Evolutionary conservation across 768 basidiomycete genomes (phyloP), one percentile per base, ranked within the genome.

Genomic region (Tricholoma hemisulphureum): DNA sequence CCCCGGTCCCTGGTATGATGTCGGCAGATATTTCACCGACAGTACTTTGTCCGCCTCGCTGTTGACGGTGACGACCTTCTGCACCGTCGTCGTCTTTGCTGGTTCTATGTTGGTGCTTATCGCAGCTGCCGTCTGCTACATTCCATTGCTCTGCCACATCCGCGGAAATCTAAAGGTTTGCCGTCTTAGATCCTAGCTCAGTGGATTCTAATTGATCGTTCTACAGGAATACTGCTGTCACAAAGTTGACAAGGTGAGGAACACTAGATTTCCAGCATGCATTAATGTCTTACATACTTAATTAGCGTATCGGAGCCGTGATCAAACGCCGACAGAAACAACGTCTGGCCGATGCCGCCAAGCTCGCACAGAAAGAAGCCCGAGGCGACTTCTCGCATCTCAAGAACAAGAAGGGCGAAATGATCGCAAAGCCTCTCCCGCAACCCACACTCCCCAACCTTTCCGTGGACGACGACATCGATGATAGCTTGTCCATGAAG

Each of bases 391-490:
- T 76, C 73, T 90, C 90, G 45, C 93, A 95, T 69, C 80, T 96
- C 62, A 95, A 91, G 80, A 93, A 93, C 77, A 92, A 91, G 80
- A 94, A 91, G 70, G 95, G 93, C 56, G 87, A 92, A 68, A 74
- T 89, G 66, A 80, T 91, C 55, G 84, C 79, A n/a, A 83, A 87
- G 63, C 88, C 87, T 9, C 80, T 93, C 6, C 93, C 94, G 18
- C 94, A 97, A 73, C 97, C 97, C 1, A 99, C 97, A 8, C 82
- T 98, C 31, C 97, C 97, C 13, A 91, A 91, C 61, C 80, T 99
- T 51, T 87, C 85, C n/a, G 80, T 97, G 46, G 89, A 95, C 55
- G 91, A 95, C 61, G 87, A 89, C 62, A 70, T 80, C 53, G 85
- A 88, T 58, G 77, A 84, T 51, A 71, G 75, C 1, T 82, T 86